Base-by-base conservation (phyloP, 768 basidiomycete genomes). In the Peribolospora baueri region DNA sequence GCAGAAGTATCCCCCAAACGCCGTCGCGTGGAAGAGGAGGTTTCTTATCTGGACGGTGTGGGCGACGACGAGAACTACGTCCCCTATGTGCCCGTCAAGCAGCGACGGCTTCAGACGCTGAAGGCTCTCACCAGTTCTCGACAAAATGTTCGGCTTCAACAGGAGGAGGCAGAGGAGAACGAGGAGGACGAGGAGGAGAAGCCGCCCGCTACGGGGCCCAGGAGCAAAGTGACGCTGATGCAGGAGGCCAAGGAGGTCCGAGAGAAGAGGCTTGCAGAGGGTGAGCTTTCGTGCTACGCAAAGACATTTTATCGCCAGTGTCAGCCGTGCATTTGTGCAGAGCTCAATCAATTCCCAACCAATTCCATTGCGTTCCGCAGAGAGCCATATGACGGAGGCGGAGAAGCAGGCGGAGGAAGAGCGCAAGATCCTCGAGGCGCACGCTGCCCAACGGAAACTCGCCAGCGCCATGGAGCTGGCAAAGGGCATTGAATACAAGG, bases 241-340 rank as follows among this genome's bases (percentile, higher is more conserved):
- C 67, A 87, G 63, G 88, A 93, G 66, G 93, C 93, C 1, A 87
- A 95, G 68, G 91, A 97, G 64, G 90, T 97, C 41, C 86, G 91
- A 63, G 74, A 74, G 37, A 74, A 74, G 66, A 85, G 81, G 68
- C 84, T 82, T 4, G 74, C 72, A 54, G 84, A 91, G 70, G 82
- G 86, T 84, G 54, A 46, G 63, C 49, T 70, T 64, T 11, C 13
- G 39, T 14, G 11, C 10, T 46, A 25, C 40, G 11, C 14, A 54
- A 38, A 53, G 56, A 13, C 42, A 51, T 36, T 42, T 46, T 6
- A 48, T 42, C n/a, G 41, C 37, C 51, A 2, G 14, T 50, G 5
- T 13, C 36, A 11, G 7, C 6, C 52, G 43, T 45, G n/a, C 39
- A 43, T 38, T 48, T 46, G 42, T 50, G 50, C 7, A 37, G 25